Base-by-base conservation (phyloP, 139 green algal species). In the Auxenochlorella pyrenoidosa region DNA sequence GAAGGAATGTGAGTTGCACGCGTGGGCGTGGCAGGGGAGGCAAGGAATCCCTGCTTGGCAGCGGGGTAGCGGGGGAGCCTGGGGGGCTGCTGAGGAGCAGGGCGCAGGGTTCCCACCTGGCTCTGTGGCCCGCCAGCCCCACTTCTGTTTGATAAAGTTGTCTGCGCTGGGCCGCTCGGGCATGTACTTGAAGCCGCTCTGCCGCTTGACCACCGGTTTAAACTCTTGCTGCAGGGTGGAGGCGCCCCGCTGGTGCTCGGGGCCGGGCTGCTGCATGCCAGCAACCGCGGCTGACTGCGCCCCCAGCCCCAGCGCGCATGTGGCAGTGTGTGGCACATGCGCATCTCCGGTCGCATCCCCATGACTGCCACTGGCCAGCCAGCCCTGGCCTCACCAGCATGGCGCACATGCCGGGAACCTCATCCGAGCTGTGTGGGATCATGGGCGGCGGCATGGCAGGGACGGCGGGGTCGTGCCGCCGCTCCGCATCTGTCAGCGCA, bases 301-400 rank as follows among this genome's bases (percentile, higher is more conserved):
- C 6, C 47, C 47, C 47, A n/a, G n/a, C 47, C 47, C 8, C 47
- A 54, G 47, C 6, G 47, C 10, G 47, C 47, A 54, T 54, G 47
- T 54, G 47, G 8, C 10, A 54, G 47, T n/a, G n/a, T n/a, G n/a
- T n/a, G n/a, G n/a, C n/a, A n/a, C n/a, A n/a, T n/a, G n/a, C n/a
- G n/a, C n/a, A n/a, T n/a, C n/a, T n/a, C n/a, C n/a, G n/a, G n/a
- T n/a, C n/a, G n/a, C n/a, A n/a, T n/a, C n/a, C n/a, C n/a, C n/a
- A n/a, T n/a, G n/a, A n/a, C n/a, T n/a, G n/a, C n/a, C n/a, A n/a
- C n/a, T n/a, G n/a, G n/a, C n/a, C n/a, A n/a, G n/a, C n/a, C n/a
- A n/a, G n/a, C n/a, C n/a, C n/a, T n/a, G n/a, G n/a, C n/a, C 72
- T 78, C 41, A 44, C 72, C 72, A 51, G 72, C 72, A 78, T 78